phyloP scores from a whole-genome alignment of 768 basidiomycete genomes.

The Suillus fuscotomentosus region DNA sequence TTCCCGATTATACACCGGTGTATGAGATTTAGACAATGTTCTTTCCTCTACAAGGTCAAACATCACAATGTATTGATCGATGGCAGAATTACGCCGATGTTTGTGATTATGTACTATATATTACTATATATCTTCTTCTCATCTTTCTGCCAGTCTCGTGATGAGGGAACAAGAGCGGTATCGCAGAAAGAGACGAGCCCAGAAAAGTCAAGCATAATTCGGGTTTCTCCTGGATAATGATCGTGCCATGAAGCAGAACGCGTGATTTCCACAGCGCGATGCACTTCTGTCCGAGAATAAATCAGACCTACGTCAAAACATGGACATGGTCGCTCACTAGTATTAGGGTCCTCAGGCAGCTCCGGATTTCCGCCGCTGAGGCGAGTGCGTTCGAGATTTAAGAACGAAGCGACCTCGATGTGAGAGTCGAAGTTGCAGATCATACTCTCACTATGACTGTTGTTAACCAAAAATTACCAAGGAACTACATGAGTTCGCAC shows the following conservation, averaged over 20 bases:
- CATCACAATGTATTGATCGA: too few species aligned
- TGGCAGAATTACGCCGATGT: too few species aligned
- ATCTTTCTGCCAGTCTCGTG: too few species aligned
- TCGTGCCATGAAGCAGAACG: conserved; percentile 21
- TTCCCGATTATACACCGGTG: too few species aligned
- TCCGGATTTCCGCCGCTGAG: too few species aligned
- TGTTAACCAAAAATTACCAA: neutral
- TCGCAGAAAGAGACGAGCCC: conserved; percentile 28
- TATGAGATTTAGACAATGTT: too few species aligned
- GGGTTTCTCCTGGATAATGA: conserved; percentile 24
- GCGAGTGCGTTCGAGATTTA: conserved; percentile 23
- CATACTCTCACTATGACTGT: conserved; percentile 43
- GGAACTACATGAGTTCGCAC: conserved; percentile 25
- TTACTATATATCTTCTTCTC: too few species aligned
- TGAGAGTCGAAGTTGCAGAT: conserved; percentile 44
- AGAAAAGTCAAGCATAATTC: conserved; percentile 19
- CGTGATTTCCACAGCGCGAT: conserved; percentile 10
- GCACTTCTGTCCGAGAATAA: neutral
- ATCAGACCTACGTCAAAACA: neutral
- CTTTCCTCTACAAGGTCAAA: too few species aligned
- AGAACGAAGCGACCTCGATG: conserved; percentile 38
- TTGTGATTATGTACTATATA: too few species aligned
- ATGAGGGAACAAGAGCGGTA: conserved; percentile 16
- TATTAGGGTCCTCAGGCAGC: neutral
- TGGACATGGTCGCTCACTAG: conserved; percentile 1